Percentiles rank a stretch among this genome's conserved stretches.
Conservation (phyloP, 1,139 yeast genomes). For the Entelexis paramagnoliae region DNA sequence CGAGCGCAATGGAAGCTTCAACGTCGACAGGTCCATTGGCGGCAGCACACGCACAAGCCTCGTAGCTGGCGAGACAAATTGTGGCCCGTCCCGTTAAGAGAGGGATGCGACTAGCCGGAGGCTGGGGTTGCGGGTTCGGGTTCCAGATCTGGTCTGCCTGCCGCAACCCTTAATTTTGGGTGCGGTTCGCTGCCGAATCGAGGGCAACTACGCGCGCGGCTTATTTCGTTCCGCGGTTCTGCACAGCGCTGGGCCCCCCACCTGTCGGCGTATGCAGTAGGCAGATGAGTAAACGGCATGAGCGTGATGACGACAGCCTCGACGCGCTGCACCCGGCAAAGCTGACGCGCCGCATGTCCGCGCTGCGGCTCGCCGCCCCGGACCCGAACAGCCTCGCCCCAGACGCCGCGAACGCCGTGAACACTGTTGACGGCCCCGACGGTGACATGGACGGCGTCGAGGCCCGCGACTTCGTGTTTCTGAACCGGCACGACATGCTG, state of each 20-base stretch:
- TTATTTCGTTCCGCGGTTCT: background rate
- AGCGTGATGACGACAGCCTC: background rate
- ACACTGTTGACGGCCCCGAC: background rate
- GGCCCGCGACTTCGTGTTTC: slow-evolving; percentile 10
- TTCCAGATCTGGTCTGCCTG: background rate
- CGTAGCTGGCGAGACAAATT: background rate
- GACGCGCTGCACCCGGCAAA: slow-evolving; percentile 11
- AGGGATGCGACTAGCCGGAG: slow-evolving; percentile 5
- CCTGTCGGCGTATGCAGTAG: background rate
- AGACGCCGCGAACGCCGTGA: background rate
- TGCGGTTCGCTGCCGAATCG: background rate
- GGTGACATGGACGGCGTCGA: slow-evolving; percentile 20
- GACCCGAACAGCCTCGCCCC: background rate
- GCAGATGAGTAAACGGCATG: background rate
- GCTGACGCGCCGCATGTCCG: slow-evolving; percentile 6
- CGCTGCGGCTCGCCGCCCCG: background rate
- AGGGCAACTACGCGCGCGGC: background rate
- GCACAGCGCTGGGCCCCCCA: background rate
- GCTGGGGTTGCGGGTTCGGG: slow-evolving; percentile 6
- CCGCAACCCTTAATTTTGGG: slow-evolving; percentile 5
- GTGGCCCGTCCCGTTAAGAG: background rate
- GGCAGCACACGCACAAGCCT: background rate
- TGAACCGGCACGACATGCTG: slow-evolving; percentile 9
- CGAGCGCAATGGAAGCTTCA: slow-evolving; percentile 17
- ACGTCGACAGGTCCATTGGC: slow-evolving; percentile 18